phyloP scores from a whole-genome alignment of 345 rosid genomes.

The Reutealis trisperma region DNA sequence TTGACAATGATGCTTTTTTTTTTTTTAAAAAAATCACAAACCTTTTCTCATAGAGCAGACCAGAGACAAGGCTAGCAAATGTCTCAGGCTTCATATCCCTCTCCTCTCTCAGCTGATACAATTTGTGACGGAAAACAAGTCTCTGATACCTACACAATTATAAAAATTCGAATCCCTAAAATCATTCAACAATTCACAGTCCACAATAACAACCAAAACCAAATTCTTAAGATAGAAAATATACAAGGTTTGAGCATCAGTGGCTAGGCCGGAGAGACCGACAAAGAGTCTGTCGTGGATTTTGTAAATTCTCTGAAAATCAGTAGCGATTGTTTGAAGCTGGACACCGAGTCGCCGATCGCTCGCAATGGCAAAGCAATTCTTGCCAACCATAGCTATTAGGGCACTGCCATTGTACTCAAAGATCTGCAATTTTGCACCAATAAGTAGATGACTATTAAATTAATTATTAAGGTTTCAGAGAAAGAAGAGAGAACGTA shows the following conservation, averaged over 20 bases:
- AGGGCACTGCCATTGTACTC: slow-evolving; percentile 98
- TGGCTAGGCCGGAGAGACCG: slow-evolving; percentile 93
- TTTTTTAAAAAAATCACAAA: slow-evolving; percentile 1
- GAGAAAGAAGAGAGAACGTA: slow-evolving; percentile 25
- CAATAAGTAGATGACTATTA: background rate
- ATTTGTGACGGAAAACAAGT: slow-evolving; percentile 80
- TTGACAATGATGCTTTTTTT: too few species aligned
- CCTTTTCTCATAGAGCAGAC: slow-evolving; percentile 96
- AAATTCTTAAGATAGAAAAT: background rate
- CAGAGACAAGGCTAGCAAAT: slow-evolving; percentile 91
- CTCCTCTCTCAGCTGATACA: slow-evolving; percentile 88
- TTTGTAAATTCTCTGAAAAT: slow-evolving; percentile 79
- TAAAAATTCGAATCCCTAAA: background rate
- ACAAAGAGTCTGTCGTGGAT: slow-evolving; percentile 80
- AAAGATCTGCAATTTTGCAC: slow-evolving; percentile 56
- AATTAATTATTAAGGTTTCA: slow-evolving; percentile 16
- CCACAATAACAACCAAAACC: background rate
- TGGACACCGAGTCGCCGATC: slow-evolving; percentile 91
- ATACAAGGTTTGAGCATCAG: slow-evolving; percentile 92
- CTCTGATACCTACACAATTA: slow-evolving; percentile 73
- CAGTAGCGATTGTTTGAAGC: slow-evolving; percentile 95
- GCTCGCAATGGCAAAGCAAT: slow-evolving; percentile 97
- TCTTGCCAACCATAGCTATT: slow-evolving; percentile 97
- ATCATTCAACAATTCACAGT: too few species aligned
- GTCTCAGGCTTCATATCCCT: slow-evolving; percentile 99